phyloP scores from a whole-genome alignment of 495 filamentous ascomycete species.

The Tuber umbilicatum region DNA sequence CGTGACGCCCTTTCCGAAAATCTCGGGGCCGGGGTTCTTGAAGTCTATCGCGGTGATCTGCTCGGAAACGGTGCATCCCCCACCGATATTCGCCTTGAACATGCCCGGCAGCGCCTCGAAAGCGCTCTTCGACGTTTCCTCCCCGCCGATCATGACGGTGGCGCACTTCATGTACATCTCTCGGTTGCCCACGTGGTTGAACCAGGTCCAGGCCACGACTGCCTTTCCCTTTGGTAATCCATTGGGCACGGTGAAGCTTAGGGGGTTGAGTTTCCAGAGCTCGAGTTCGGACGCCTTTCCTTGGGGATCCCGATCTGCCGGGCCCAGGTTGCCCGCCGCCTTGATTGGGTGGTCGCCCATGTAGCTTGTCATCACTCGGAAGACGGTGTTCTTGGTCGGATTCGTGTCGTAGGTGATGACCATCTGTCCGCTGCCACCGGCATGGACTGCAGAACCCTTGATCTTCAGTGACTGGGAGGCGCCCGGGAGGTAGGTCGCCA shows the following conservation, averaged over 20 bases:
- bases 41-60: constrained; percentile 10
- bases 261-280: constrained; percentile 26
- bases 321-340: background rate
- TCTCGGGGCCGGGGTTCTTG: constrained; percentile 10
- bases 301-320: constrained; percentile 47
- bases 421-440: constrained; percentile 78
- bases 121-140: constrained; percentile 40
- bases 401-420: constrained; percentile 65
- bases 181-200: constrained; percentile 78
- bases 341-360: constrained; percentile 77
- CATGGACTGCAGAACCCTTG: constrained; percentile 61
- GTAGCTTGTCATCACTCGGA: constrained; percentile 46
- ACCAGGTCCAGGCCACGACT: constrained; percentile 74
- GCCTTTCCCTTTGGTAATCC: constrained; percentile 55
- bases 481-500: constrained; percentile 48
- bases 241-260: constrained; percentile 54
- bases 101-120: constrained; percentile 58
- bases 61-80: constrained; percentile 14
- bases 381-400: constrained; percentile 50
- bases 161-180: constrained; percentile 96
- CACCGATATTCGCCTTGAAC: constrained; percentile 67
- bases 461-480: constrained; percentile 51
- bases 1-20: background rate
- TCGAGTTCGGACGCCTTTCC: constrained; percentile 25
- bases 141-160: constrained; percentile 51